Percentiles rank a stretch among this genome's conserved stretches.
Evolutionary conservation across 1,139 yeast genomes (phyloP).

Genomic region (Debaryomycetaceae sp.): DNA sequence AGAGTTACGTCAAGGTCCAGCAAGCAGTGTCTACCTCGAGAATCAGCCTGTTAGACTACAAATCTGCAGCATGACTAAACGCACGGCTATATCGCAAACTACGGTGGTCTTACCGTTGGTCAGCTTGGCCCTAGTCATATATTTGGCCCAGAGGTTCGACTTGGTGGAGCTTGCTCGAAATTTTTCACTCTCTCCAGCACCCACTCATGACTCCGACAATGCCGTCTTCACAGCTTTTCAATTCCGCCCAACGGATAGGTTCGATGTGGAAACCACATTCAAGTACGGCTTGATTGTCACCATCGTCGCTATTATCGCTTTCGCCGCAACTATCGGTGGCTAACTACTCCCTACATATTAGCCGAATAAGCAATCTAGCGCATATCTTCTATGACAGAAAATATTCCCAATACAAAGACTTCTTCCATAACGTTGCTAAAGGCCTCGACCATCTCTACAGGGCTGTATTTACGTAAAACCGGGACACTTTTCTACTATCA

Average conservation of each 20-base stretch:
- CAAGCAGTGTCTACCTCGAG: no score
- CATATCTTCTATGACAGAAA: no score
- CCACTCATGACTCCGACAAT: not conserved
- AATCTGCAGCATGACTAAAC: not conserved
- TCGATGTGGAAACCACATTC: constrained; percentile 17
- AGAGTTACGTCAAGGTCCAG: no score
- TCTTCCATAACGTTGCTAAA: no score
- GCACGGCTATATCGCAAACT: not conserved
- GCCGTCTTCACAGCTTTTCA: constrained; percentile 8
- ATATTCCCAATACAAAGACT: no score
- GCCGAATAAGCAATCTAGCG: no score
- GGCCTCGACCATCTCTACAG: no score
- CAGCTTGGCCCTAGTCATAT: not conserved
- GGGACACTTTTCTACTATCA: no score
- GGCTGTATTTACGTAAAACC: no score
- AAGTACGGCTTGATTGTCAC: constrained; percentile 17
- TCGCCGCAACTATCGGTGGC: not conserved
- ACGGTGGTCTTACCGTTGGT: not conserved
- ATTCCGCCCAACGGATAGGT: constrained; percentile 22
- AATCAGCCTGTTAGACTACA: no score
- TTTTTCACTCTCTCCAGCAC: not conserved
- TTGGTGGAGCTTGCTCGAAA: not conserved
- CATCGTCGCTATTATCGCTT: constrained; percentile 3
- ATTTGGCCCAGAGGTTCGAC: not conserved
- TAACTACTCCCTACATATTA: not conserved